Evolutionary conservation across 345 rosid genomes (phyloP).

Genomic region (Moricandia moricandioides): DNA sequence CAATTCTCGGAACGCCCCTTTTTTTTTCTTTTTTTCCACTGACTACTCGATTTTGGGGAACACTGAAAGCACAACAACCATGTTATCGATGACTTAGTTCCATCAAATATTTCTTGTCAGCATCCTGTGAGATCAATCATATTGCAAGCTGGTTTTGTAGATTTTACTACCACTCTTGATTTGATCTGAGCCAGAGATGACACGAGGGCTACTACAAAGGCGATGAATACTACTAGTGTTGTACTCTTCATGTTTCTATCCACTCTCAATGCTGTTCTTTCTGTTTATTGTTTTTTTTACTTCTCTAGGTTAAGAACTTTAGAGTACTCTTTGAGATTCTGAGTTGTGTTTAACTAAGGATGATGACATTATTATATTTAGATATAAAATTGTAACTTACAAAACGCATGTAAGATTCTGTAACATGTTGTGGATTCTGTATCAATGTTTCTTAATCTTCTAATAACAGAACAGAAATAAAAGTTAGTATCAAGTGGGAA

Average conservation of each 20-base stretch:
- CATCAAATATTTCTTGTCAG: too few species aligned
- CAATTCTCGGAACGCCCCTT: conserved; percentile 72
- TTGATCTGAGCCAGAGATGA: neutral
- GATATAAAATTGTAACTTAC: neutral
- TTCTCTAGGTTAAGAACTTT: neutral
- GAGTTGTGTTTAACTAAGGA: neutral
- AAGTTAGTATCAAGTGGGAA: too few species aligned
- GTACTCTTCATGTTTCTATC: neutral
- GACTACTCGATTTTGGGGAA: too few species aligned
- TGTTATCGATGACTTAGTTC: too few species aligned
- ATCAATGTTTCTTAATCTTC: neutral
- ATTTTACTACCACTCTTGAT: neutral
- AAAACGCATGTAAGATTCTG: neutral
- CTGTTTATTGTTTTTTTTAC: neutral
- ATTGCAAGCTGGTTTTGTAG: neutral
- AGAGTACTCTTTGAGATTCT: neutral
- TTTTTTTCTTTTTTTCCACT: neutral
- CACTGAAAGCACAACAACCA: too few species aligned
- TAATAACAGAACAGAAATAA: too few species aligned
- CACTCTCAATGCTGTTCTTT: neutral
- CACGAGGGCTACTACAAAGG: neutral
- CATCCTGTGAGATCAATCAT: neutral
- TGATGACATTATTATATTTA: neutral
- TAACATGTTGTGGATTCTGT: neutral
- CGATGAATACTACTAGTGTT: neutral